A percentile compares a stretch with the other conserved stretches of the same genome.
Conservation (phyloP, 2,329 filamentous ascomycete genomes). For the Pseudogymnoascus sp. region DNA sequence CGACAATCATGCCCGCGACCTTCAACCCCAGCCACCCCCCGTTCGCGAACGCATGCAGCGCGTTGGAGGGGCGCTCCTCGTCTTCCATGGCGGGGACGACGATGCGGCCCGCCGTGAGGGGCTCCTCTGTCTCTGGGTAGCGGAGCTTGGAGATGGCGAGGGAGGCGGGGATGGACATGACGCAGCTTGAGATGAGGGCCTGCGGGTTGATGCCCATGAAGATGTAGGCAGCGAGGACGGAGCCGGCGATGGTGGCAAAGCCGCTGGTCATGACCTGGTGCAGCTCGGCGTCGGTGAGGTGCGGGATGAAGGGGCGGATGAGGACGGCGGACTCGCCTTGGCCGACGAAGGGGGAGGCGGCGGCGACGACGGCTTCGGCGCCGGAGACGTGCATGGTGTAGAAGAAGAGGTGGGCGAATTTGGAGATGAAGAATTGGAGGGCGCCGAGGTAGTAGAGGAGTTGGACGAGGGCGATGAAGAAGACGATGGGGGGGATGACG, state of each 20-base stretch:
- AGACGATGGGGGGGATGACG: slow-evolving; percentile 88
- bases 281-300: slow-evolving; percentile 78
- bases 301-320: slow-evolving; percentile 75
- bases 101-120: slow-evolving; percentile 71
- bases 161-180: slow-evolving; percentile 92
- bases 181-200: slow-evolving; percentile 80
- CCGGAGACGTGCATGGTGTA: slow-evolving; percentile 81
- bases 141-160: slow-evolving; percentile 83
- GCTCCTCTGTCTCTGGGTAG: slow-evolving; percentile 81
- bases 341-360: slow-evolving; percentile 87
- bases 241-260: slow-evolving; percentile 86
- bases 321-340: slow-evolving; percentile 92
- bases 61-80: slow-evolving; percentile 68
- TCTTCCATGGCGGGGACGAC: slow-evolving; percentile 63
- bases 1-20: slow-evolving; percentile 74
- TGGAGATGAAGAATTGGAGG: slow-evolving; percentile 82
- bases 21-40: slow-evolving; percentile 81
- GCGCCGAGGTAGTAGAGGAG: slow-evolving; percentile 73
- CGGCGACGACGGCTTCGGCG: slow-evolving; percentile 86
- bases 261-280: slow-evolving; percentile 91
- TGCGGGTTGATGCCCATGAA: slow-evolving; percentile 73
- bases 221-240: slow-evolving; percentile 80
- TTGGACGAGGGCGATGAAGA: slow-evolving; percentile 90
- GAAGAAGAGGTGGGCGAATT: slow-evolving; percentile 87
- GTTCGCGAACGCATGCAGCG: slow-evolving; percentile 75